These are phyloP conservation scores for Vaccinium corymbosum DNA, from an alignment of 148 eudicot genomes.

Conservation along the genomic window DNA sequence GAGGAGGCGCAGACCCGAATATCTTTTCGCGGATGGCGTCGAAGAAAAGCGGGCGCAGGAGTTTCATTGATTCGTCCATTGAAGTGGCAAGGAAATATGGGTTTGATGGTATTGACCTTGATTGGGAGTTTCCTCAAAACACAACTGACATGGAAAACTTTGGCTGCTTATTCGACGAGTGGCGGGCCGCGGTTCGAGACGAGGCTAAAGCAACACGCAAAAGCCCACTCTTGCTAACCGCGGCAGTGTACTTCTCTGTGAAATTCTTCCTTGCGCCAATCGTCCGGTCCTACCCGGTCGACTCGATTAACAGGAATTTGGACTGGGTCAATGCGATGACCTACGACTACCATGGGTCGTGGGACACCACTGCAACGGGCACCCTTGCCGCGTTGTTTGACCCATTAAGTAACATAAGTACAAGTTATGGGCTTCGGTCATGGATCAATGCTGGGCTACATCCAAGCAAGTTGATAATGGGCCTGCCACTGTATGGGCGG, in stretches of 20 bases:
- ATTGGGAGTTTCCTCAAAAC: slow-evolving; percentile 47
- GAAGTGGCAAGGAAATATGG: slow-evolving; percentile 41
- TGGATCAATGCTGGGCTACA: slow-evolving; percentile 42
- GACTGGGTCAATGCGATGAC: slow-evolving; percentile 48
- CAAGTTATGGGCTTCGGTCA: slow-evolving; percentile 44
- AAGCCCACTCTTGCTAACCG: slow-evolving; percentile 38
- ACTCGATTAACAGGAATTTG: slow-evolving; percentile 30
- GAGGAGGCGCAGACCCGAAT: slow-evolving; percentile 18
- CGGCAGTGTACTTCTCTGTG: slow-evolving; percentile 39
- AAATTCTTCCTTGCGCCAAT: slow-evolving; percentile 16
- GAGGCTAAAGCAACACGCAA: slow-evolving; percentile 28
- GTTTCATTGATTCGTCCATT: slow-evolving; percentile 36
- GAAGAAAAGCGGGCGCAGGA: slow-evolving; percentile 12
- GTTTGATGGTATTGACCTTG: slow-evolving; percentile 48
- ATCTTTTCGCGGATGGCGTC: slow-evolving; percentile 31
- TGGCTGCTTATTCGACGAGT: slow-evolving; percentile 33
- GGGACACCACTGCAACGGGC: slow-evolving; percentile 36
- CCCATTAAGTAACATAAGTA: slow-evolving; percentile 33
- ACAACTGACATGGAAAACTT: slow-evolving; percentile 35
- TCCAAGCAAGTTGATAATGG: slow-evolving; percentile 40
- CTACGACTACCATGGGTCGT: slow-evolving; percentile 46
- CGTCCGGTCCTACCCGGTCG: slow-evolving; percentile 25
- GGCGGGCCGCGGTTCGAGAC: slow-evolving; percentile 33
- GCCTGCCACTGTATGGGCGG: slow-evolving; percentile 52
- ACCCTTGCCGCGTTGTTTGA: slow-evolving; percentile 36